Percentiles rank a stretch among this genome's conserved stretches.
These are phyloP conservation scores for Aquilaria yunnanensis DNA, from an alignment of 345 rosid genomes.

Conservation along the genomic window DNA sequence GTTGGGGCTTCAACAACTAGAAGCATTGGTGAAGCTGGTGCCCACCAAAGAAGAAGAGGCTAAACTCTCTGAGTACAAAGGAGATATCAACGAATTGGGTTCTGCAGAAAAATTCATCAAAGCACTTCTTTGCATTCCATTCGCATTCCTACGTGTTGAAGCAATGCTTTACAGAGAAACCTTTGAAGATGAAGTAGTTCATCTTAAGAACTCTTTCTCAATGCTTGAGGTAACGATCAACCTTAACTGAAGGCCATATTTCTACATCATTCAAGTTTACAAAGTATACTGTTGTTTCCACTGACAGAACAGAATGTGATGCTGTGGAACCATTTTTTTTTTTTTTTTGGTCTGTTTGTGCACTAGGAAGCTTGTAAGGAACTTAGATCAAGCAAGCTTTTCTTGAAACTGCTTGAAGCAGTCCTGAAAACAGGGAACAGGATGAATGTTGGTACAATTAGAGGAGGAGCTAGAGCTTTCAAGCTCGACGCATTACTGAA, in stretches of 20 bases:
- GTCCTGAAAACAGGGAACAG: conserved; percentile 96
- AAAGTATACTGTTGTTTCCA: background rate
- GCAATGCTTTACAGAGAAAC: conserved; percentile 92
- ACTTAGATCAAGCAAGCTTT: conserved; percentile 85
- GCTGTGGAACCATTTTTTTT: background rate
- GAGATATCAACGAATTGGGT: conserved; percentile 71
- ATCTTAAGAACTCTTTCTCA: conserved; percentile 80
- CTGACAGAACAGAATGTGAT: too few relatives aligned
- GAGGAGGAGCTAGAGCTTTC: conserved; percentile 96
- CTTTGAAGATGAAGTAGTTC: conserved; percentile 86
- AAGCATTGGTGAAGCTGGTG: conserved; percentile 88
- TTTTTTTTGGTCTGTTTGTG: conserved; percentile 3
- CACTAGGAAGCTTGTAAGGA: conserved; percentile 93
- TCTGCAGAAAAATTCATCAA: conserved; percentile 75
- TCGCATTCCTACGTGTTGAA: conserved; percentile 67
- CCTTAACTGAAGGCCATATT: background rate
- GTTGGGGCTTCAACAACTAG: conserved; percentile 68
- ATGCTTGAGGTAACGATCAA: conserved; percentile 63
- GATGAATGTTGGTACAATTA: conserved; percentile 91
- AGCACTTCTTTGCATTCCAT: conserved; percentile 52
- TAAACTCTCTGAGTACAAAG: conserved; percentile 62
- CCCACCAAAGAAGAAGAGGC: conserved; percentile 90
- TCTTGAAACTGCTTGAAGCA: conserved; percentile 84
- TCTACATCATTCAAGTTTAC: background rate
- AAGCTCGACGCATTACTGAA: conserved; percentile 91